phyloP scores from a whole-genome alignment of 768 basidiomycete genomes.

The Podaxis mareebaensis region DNA sequence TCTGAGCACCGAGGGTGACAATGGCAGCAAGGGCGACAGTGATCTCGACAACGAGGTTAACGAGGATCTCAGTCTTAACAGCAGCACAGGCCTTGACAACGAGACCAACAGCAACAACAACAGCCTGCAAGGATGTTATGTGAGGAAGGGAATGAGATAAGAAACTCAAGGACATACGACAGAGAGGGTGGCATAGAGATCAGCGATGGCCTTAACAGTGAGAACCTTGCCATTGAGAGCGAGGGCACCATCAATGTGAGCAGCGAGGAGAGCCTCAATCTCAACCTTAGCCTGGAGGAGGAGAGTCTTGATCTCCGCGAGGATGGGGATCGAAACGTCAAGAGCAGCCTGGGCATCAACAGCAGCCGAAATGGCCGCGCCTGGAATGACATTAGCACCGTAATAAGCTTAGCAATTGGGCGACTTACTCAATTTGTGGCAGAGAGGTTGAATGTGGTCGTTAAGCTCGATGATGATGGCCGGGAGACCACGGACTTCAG shows the following conservation, averaged over 20 bases:
- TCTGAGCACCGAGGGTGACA: conserved; percentile 4
- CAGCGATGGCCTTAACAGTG: conserved; percentile 15
- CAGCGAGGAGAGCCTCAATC: conserved; percentile 20
- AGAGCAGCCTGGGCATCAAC: neutral
- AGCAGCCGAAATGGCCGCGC: neutral
- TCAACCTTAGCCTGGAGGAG: conserved; percentile 13
- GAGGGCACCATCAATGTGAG: conserved; percentile 15
- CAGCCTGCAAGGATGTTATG: neutral
- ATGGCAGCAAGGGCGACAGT: conserved; percentile 13
- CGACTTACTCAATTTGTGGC: conserved; percentile 6
- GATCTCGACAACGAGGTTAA: conserved; percentile 11
- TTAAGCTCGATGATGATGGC: conserved; percentile 11
- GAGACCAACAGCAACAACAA: neutral
- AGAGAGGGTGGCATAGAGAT: conserved; percentile 14
- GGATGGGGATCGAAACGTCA: conserved; percentile 18
- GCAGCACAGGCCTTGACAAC: conserved; percentile 10
- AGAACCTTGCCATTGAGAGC: conserved; percentile 18
- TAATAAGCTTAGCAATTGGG: neutral
- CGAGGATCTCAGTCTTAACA: conserved; percentile 14
- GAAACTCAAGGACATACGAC: conserved; percentile 15
- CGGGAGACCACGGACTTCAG: neutral
- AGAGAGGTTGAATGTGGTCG: conserved; percentile 12
- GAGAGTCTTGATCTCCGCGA: conserved; percentile 17
- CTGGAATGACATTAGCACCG: neutral
- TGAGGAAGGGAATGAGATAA: neutral